A percentile compares a stretch with the other conserved stretches of the same genome.
These are phyloP conservation scores for Saposhnikovia divaricata DNA, from an alignment of 129 eudicot species.

Conservation along the genomic window DNA sequence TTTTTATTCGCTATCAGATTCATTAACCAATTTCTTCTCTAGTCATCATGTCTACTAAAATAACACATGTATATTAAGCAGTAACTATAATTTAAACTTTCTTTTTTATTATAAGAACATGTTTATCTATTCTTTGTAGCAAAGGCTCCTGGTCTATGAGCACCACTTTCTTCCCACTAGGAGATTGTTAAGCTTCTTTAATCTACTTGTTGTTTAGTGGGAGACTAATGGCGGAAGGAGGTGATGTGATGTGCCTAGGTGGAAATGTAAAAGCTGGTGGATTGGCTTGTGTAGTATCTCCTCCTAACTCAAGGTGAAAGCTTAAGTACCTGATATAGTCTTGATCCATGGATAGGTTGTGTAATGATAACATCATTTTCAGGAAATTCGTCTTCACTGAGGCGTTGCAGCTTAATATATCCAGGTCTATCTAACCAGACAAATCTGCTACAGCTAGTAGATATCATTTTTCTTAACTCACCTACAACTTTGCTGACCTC, in stretches of 20 bases:
- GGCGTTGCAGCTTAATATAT: no score
- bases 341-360: conserved; percentile 17
- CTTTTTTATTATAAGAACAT: no score
- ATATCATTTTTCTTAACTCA: no score
- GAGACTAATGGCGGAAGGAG: neutral
- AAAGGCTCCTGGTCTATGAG: conserved; percentile 31
- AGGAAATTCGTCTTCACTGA: conserved; percentile 42
- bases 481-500: no score
- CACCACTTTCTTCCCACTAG: conserved; percentile 35
- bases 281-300: neutral
- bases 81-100: no score
- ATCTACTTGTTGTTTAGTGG: neutral
- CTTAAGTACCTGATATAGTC: conserved; percentile 22
- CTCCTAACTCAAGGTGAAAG: neutral
- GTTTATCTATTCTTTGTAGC: conserved; percentile 20
- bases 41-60: no score
- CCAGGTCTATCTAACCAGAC: no score
- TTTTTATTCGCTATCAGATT: no score
- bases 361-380: conserved; percentile 40
- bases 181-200: conserved; percentile 14
- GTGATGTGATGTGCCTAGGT: neutral
- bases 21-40: no score
- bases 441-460: no score
- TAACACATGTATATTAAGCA: no score
- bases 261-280: neutral